Evolutionary conservation across 371 early-diverging fungal genomes (phyloP), one percentile per base, ranked within the genome.

Genomic region (Saksenaea vasiformis): DNA sequence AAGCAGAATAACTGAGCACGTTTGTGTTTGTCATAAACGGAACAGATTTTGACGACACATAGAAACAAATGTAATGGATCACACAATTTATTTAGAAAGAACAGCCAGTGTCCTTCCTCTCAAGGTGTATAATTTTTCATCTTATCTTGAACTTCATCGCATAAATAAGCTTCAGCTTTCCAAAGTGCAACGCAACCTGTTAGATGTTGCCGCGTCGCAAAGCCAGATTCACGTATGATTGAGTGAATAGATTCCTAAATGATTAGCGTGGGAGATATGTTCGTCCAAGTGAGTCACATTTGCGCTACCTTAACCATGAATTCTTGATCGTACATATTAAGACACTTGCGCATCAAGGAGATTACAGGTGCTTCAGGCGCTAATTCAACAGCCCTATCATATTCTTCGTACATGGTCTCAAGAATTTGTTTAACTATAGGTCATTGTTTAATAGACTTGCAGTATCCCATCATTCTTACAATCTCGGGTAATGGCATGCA

Each of bases 241-340:
- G 66, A 60, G 13, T 28, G 51, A 36, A 66, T 66, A 13, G 66
- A 60, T 60, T 66, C 66, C 66, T 66, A 58, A 41, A 17, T n/a
- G 22, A 41, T 51, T 60, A 47, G 51, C 51, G 51, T 47, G 51
- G 51, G 51, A 28, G 44, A 27, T 31, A 41, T 27, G n/a, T 34
- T 27, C 60, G 15, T 24, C 34, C 2, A 26, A 17, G 15, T 43
- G 15, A 43, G 7, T 44, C 37, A 39, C 13, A 28, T 54, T 37
- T 36, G 36, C 34, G 36, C 51, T 60, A 66, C 66, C 66, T 66
- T 66, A 43, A 66, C 56, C 66, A 66, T 66, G 28, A 51, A 59
- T 47, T 61, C 61, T 17, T 67, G 47, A 54, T 61, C 59, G 22
- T 64, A 64, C 64, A 56, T 64, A 14, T 62, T 65, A 17, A 61